Base-by-base conservation (phyloP, 2,329 filamentous ascomycete species). In the Arthroderma uncinatum region DNA sequence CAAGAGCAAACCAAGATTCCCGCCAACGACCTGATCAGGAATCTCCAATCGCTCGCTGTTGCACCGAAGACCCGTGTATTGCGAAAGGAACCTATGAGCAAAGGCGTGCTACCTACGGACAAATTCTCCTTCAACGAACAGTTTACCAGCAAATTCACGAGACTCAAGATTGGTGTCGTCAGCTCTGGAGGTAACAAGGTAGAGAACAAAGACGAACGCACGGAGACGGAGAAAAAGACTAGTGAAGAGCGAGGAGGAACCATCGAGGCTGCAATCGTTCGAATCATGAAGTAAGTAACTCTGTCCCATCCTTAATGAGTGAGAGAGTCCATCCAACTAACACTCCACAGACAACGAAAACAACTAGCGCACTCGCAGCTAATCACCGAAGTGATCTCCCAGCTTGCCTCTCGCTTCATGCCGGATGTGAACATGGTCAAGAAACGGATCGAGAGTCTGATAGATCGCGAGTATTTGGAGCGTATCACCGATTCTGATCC, bases 111-210 rank as follows among this genome's bases (percentile, higher is more conserved):
- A 64, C 72, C 82, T 0, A 82, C 82, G 0, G 92, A 97, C 70
- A 79, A 74, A 25, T 97, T 97, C 70, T 79, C 75, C 7, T 95
- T 91, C 77, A 96, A 97, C 67, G 76, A 84, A 33, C 78, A 82
- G 12, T 97, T 95, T 72, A 78, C 82, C 52, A 91, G 87, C 73
- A 90, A 89, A 67, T 84, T 87, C 53, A 80, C 93, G 66, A 89
- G 88, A 70, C 89, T 96, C 73, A 95, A 95, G 71, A 88, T 93
- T 19, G 89, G 89, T 21, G 86, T 93, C 4, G 86, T 95, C 63
- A 87, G 79, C 54, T 73, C 82, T 53, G 82, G 84, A 0, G 81
- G 85, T 16, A 94, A 89, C 68, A 93, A 89, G 72, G 87, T 95
- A 0, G 92, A 97, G 72, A 89, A 82, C 55, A 76, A 79, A 55